Conservation (phyloP, 148 eudicot species). For the Rhododendron kiyosumense region DNA sequence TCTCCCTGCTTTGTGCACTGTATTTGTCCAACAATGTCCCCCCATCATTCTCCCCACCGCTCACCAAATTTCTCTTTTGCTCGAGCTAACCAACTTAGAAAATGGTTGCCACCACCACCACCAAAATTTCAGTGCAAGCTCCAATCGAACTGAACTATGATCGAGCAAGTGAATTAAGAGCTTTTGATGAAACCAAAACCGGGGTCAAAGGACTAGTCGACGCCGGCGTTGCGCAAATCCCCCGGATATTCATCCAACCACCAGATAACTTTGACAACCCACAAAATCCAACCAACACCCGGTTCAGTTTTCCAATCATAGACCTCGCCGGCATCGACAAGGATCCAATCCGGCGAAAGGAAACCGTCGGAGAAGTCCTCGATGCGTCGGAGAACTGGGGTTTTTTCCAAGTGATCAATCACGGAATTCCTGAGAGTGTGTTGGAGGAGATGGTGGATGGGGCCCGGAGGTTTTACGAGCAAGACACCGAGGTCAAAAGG, state of each 20-base stretch:
- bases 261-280: neutral
- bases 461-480: neutral
- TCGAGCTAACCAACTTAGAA: neutral
- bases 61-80: no score
- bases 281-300: neutral
- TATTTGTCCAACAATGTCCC: no score
- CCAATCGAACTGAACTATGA: neutral
- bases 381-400: neutral
- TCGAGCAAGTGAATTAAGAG: neutral
- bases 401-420: neutral
- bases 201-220: constrained; percentile 6
- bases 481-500: constrained; percentile 6
- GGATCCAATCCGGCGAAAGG: neutral
- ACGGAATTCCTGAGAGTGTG: neutral
- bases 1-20: no score
- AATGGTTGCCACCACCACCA: neutral
- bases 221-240: neutral
- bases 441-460: constrained; percentile 4
- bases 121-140: neutral
- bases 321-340: neutral
- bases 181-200: neutral
- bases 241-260: neutral
- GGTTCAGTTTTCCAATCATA: neutral
- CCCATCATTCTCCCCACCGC: no score
- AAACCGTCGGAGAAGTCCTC: neutral